Percentiles rank a stretch among this genome's conserved stretches.
Evolutionary conservation across 1,139 yeast genomes (phyloP).

Genomic region (Debaryomyces sp.): DNA sequence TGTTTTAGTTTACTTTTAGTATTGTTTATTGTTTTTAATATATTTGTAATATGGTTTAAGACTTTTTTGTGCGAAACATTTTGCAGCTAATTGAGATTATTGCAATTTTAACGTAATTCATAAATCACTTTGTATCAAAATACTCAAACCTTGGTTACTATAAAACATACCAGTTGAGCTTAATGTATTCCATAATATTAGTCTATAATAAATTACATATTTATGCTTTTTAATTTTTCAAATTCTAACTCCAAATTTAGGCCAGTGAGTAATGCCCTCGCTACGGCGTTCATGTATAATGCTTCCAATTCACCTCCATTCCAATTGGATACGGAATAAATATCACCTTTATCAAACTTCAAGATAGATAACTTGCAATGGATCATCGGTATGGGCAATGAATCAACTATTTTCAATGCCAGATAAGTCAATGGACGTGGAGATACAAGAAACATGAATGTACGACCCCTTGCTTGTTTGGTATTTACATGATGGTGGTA

Average conservation of each 20-base stretch:
- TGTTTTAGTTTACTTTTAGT: not conserved
- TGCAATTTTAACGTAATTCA: not conserved
- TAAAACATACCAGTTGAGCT: not conserved
- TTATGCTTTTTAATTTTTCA: conserved; percentile 14
- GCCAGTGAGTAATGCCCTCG: conserved; percentile 44
- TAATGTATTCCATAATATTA: not conserved
- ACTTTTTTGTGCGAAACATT: not conserved
- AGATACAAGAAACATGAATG: conserved; percentile 49
- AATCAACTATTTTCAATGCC: conserved; percentile 58
- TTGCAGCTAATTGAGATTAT: not conserved
- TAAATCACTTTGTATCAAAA: too few species aligned
- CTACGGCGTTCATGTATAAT: conserved; percentile 48
- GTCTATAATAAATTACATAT: conserved; percentile 2
- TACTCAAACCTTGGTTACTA: too few species aligned
- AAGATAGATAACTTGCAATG: conserved; percentile 47
- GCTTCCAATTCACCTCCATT: conserved; percentile 39
- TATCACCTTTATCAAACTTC: conserved; percentile 23
- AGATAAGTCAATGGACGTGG: conserved; percentile 64
- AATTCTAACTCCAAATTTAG: conserved; percentile 34
- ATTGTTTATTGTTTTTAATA: conserved; percentile 2
- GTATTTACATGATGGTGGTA: conserved; percentile 46
- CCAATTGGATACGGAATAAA: conserved; percentile 46
- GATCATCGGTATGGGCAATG: conserved; percentile 56
- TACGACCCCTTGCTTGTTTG: conserved; percentile 19
- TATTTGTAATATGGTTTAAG: not conserved